phyloP scores from a whole-genome alignment of 2,329 filamentous ascomycete genomes.

The Alternaria sp. region DNA sequence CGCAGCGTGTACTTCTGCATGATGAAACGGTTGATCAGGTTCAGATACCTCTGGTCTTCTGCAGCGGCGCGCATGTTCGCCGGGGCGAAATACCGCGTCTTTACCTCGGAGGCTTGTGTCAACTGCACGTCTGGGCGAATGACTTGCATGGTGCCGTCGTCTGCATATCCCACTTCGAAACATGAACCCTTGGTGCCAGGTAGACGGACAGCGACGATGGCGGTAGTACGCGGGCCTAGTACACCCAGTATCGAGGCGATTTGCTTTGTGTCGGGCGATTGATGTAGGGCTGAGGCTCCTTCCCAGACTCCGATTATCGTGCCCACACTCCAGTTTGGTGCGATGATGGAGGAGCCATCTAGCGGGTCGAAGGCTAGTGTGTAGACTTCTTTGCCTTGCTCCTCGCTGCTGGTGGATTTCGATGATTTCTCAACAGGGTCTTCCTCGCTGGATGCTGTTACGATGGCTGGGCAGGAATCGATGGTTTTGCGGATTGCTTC shows the following conservation, averaged over 20 bases:
- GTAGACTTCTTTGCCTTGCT: slow-evolving; percentile 48
- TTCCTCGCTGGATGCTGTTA: slow-evolving; percentile 68
- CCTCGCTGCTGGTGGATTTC: slow-evolving; percentile 18
- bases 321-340: slow-evolving; percentile 50
- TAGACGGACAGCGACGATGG: slow-evolving; percentile 61
- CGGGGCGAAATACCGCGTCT: slow-evolving; percentile 66
- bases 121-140: slow-evolving; percentile 42
- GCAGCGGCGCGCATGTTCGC: slow-evolving; percentile 66
- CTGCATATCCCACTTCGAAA: slow-evolving; percentile 59
- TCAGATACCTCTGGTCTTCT: slow-evolving; percentile 58
- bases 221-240: slow-evolving; percentile 47
- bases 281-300: slow-evolving; percentile 31
- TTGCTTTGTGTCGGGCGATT: slow-evolving; percentile 27
- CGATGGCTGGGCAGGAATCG: slow-evolving; percentile 59
- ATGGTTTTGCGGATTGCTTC: slow-evolving; percentile 62
- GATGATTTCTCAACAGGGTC: slow-evolving; percentile 58
- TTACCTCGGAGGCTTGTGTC: slow-evolving; percentile 32
- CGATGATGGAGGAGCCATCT: slow-evolving; percentile 66
- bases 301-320: slow-evolving; percentile 67
- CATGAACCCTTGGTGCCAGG: slow-evolving; percentile 51
- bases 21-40: slow-evolving; percentile 59
- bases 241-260: slow-evolving; percentile 44
- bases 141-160: slow-evolving; percentile 48
- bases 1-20: slow-evolving; percentile 63
- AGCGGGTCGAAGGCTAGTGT: slow-evolving; percentile 68